Percentiles rank a stretch among this genome's conserved stretches.
phyloP scores from a whole-genome alignment of 2,329 filamentous ascomycete genomes.

The Elsinoe batatas region DNA sequence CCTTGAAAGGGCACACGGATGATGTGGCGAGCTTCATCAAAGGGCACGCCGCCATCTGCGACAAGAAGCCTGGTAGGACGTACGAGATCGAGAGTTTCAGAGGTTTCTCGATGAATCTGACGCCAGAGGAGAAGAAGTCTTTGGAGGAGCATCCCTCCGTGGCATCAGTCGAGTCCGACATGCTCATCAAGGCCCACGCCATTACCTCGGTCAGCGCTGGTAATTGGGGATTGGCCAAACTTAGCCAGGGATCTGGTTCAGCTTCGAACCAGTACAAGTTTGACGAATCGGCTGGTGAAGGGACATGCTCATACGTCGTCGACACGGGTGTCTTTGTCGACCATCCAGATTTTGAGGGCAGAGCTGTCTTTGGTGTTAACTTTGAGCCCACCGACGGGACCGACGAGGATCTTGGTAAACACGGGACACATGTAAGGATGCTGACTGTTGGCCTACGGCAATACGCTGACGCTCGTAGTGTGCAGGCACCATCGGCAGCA shows the following conservation, averaged over 20 bases:
- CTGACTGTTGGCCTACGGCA: neutral
- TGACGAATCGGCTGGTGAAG: constrained; percentile 23
- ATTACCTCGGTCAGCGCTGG: constrained; percentile 14
- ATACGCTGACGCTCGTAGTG: constrained; percentile 18
- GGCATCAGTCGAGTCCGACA: constrained; percentile 8
- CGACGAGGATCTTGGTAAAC: constrained; percentile 45
- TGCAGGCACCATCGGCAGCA: constrained; percentile 16
- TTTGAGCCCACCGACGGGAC: constrained; percentile 19
- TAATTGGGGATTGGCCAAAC: constrained; percentile 19
- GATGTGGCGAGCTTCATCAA: neutral
- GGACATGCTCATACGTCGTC: constrained; percentile 29
- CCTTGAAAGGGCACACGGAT: neutral
- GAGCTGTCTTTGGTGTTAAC: constrained; percentile 19
- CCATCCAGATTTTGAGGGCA: constrained; percentile 23
- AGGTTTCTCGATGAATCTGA: constrained; percentile 3
- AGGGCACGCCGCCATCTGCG: neutral
- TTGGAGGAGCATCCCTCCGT: neutral
- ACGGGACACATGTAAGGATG: constrained; percentile 51
- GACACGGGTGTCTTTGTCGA: constrained; percentile 28
- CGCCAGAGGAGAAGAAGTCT: neutral
- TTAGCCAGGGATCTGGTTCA: constrained; percentile 15
- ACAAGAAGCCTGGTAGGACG: neutral
- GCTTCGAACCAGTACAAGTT: constrained; percentile 12
- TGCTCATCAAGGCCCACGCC: constrained; percentile 10
- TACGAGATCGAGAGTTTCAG: constrained; percentile 5